Evolutionary conservation across 352 stramenopile genomes (phyloP), one percentile per base, ranked within the genome.

Genomic region (Globisporangium cystogenes): DNA sequence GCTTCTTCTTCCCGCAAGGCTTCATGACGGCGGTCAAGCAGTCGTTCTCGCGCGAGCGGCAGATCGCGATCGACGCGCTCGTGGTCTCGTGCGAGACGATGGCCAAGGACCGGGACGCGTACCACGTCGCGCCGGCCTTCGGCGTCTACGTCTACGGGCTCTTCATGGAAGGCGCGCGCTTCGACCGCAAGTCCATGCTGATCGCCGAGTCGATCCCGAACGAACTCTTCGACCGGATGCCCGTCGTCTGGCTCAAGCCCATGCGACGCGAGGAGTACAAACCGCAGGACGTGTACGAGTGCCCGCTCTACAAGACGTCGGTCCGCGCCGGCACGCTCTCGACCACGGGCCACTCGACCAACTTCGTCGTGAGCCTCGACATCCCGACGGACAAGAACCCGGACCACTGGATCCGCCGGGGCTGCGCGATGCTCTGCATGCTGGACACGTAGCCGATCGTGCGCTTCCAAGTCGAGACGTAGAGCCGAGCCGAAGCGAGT

Each of bases 21-120:
- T 98, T 98, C 63, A 96, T 98, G 79, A 98, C 93, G 0, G 93
- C 81, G 12, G 90, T 98, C 6, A 96, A 97, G 70, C 93, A 98
- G 67, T 91, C 86, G 12, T 96, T 90, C 61, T 93, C 90, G 2
- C 76, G 93, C 16, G 78, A 96, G 35, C 90, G 90, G 46, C 70
- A 87, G 48, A 96, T 96, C 35, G 87, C 93, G 10, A 96, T 98
- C 59, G 93, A 98, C 57, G 91, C 87, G 44, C 73, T 98, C 8
- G 69, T 81, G 29, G 81, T 98, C 0, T 86, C 75, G 5, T 96
- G 78, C 36, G 76, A 93, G 54, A 80, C 97, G 39, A 84, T 77
- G 57, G 68, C 65, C 12, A 70, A 87, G 27, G 77, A 90, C 55
- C 86, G 91, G 45, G 73, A 93, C 31, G 63, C 74, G 46, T 91